Percentiles rank a stretch among this genome's conserved stretches.
Conservation (phyloP, 371 early-diverging fungal genomes). For the Actinomortierella wolfii region DNA sequence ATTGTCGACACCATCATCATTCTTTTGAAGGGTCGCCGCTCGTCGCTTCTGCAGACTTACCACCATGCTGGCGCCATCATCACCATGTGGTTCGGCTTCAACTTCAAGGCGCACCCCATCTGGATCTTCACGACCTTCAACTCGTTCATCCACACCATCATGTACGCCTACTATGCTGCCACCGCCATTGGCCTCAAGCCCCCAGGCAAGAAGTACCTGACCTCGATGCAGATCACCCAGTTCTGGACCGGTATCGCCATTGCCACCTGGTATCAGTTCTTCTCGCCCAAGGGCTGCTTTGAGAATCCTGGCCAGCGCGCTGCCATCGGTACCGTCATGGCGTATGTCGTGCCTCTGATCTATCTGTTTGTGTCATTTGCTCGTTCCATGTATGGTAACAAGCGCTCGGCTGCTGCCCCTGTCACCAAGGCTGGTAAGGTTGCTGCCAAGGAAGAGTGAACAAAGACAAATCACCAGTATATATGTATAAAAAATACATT, state of each 20-base stretch:
- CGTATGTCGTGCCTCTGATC: conserved; percentile 81
- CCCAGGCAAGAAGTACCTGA: conserved; percentile 83
- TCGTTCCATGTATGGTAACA: conserved; percentile 61
- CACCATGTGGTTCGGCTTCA: conserved; percentile 73
- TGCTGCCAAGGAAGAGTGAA: conserved; percentile 12
- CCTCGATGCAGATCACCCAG: conserved; percentile 87
- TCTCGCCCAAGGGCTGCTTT: conserved; percentile 63
- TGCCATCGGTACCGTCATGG: conserved; percentile 68
- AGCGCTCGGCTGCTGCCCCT: conserved; percentile 20
- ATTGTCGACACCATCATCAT: conserved; percentile 87
- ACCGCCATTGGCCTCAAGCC: conserved; percentile 79
- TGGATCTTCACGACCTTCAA: conserved; percentile 89
- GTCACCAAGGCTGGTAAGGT: conserved; percentile 6
- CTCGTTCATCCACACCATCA: conserved; percentile 91
- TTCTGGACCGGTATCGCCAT: conserved; percentile 78
- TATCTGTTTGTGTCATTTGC: conserved; percentile 82
- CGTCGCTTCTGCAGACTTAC: conserved; percentile 84
- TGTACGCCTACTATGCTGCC: conserved; percentile 88
- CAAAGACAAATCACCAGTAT: neutral
- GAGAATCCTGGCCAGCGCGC: conserved; percentile 60
- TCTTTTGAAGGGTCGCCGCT: conserved; percentile 77
- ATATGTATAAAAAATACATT: no score
- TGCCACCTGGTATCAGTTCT: conserved; percentile 68
- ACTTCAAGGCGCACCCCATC: conserved; percentile 75
- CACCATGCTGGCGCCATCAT: conserved; percentile 93